These are phyloP conservation scores for Quaeritorhiza haematococci DNA, from an alignment of 371 early-diverging fungal genomes.

Conservation along the genomic window DNA sequence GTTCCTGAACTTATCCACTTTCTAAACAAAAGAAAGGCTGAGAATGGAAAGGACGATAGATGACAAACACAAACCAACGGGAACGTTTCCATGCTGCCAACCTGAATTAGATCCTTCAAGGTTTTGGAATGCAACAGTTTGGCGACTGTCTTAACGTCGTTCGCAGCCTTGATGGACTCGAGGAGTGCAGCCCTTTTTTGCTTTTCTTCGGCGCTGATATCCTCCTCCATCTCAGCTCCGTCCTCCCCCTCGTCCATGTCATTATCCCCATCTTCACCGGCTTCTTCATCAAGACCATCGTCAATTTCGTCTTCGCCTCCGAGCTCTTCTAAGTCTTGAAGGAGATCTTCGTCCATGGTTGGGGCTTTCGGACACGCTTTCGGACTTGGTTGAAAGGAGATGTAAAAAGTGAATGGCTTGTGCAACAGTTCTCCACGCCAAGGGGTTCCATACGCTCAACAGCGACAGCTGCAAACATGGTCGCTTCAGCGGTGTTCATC, in stretches of 20 bases:
- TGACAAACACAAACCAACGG: neutral
- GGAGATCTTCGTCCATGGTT: conserved; percentile 20
- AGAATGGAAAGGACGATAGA: neutral
- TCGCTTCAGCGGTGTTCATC: conserved; percentile 68
- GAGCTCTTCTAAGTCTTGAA: conserved; percentile 33
- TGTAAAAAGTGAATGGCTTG: no score
- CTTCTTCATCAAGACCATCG: conserved; percentile 6
- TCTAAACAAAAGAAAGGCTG: conserved; percentile 13
- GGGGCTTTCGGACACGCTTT: neutral
- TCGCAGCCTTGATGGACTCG: neutral
- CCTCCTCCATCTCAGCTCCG: neutral
- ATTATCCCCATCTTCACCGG: conserved; percentile 17
- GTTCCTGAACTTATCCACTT: conserved; percentile 20
- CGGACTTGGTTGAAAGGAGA: no score
- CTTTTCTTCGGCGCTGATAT: conserved; percentile 4
- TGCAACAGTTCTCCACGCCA: no score
- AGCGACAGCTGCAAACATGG: no score
- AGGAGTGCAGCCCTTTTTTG: neutral
- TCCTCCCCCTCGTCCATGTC: conserved; percentile 10
- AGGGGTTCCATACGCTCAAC: no score
- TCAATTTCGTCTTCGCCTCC: conserved; percentile 9
- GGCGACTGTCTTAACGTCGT: conserved; percentile 22
- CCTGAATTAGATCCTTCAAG: neutral
- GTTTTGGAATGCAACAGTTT: conserved; percentile 6
- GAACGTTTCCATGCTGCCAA: neutral